Conservation (phyloP, 306 rosid species). For the Cercis canadensis region DNA sequence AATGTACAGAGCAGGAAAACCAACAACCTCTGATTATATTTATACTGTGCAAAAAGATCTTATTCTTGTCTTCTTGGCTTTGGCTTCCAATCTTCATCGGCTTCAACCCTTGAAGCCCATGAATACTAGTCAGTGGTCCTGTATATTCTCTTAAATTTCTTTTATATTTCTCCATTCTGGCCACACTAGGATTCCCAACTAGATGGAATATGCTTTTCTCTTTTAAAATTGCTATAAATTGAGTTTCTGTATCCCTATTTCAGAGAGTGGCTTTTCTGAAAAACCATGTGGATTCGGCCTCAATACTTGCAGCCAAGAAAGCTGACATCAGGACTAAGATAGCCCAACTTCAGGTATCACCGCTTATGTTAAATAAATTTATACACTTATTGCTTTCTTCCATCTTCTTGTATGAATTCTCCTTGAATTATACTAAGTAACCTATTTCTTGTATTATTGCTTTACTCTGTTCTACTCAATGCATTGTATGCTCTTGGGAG, state of each 20-base stretch:
- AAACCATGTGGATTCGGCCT: conserved; percentile 73
- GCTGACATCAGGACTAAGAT: conserved; percentile 81
- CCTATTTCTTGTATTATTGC: conserved; percentile 10
- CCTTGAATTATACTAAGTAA: conserved; percentile 22
- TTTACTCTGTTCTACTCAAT: conserved; percentile 10
- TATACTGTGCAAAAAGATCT: not conserved
- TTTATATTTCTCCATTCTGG: not conserved
- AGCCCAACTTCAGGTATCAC: conserved; percentile 70
- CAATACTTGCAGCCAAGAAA: conserved; percentile 88
- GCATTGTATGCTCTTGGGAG: conserved; percentile 21
- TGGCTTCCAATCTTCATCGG: not conserved
- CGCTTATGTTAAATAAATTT: conserved; percentile 10
- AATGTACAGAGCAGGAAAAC: conserved; percentile 5
- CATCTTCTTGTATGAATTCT: not conserved
- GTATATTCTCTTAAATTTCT: conserved; percentile 13
- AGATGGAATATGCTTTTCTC: conserved; percentile 3
- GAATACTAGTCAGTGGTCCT: not conserved
- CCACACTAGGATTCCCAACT: not conserved
- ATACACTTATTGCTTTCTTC: not conserved
- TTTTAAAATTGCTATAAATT: conserved; percentile 20
- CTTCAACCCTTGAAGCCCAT: not conserved
- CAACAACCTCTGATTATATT: not conserved
- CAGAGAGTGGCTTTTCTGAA: conserved; percentile 87
- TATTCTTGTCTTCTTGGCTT: not conserved
- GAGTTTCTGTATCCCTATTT: not conserved